phyloP scores from a whole-genome alignment of 169 alveolate genomes.

The Amoebophrya sp. region DNA sequence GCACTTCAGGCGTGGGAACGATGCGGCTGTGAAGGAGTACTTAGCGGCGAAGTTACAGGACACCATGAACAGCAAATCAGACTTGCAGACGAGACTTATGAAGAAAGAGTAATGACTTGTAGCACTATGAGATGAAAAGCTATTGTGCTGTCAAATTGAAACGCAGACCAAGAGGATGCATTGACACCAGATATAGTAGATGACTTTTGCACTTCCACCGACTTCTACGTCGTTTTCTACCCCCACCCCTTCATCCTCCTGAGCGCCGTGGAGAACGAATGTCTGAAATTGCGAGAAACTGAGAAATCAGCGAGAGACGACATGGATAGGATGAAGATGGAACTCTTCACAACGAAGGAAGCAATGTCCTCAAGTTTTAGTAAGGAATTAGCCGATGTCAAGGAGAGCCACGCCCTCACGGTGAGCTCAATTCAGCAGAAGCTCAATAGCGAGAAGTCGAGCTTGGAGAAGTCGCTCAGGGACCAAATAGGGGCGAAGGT shows the following conservation, averaged over 20 bases:
- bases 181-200: no score
- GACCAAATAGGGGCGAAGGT: not conserved
- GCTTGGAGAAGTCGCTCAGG: not conserved
- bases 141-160: no score
- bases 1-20: not conserved
- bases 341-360: constrained; percentile 4
- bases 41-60: not conserved
- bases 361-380: not conserved
- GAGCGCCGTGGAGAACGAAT: not conserved
- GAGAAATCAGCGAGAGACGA: not conserved
- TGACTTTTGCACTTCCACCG: no score
- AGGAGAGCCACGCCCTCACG: constrained; percentile 1
- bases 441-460: not conserved
- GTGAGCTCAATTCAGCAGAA: not conserved
- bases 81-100: no score
- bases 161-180: no score
- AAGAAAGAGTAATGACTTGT: no score
- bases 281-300: not conserved
- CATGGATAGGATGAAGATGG: not conserved
- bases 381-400: not conserved
- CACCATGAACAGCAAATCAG: no score
- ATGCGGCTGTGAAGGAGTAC: not conserved
- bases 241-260: no score
- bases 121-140: no score
- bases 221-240: no score